phyloP scores from a whole-genome alignment of 768 basidiomycete genomes.

The Lepiota brunneoincarnata region DNA sequence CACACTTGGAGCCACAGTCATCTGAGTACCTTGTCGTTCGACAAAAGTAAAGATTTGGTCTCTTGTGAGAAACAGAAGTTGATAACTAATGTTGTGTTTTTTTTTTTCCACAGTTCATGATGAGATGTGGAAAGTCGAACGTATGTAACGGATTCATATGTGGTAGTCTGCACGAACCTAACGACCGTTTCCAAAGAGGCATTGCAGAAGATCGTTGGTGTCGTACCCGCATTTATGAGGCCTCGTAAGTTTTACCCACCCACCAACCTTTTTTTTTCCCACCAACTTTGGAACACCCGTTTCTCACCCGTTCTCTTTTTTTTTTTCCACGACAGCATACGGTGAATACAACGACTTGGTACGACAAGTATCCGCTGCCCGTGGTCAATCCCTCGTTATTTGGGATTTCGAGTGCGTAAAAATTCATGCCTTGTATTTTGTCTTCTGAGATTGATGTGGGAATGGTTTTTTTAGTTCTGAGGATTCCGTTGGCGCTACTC shows the following conservation, averaged over 20 bases:
- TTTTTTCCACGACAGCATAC: slow-evolving; percentile 31
- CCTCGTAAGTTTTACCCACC: slow-evolving; percentile 30
- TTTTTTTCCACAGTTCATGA: slow-evolving; percentile 32
- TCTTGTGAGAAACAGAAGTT: too few relatives aligned
- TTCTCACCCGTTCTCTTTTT: neutral
- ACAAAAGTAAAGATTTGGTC: slow-evolving; percentile 32
- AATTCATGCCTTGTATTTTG: too few relatives aligned
- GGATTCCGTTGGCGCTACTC: slow-evolving; percentile 35
- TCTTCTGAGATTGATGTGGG: too few relatives aligned
- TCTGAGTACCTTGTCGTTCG: slow-evolving; percentile 35
- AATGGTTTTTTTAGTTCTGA: too few relatives aligned
- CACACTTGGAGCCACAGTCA: slow-evolving; percentile 46
- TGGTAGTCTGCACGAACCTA: neutral
- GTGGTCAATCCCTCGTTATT: slow-evolving; percentile 34
- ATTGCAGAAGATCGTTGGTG: slow-evolving; percentile 38
- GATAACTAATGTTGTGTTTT: neutral
- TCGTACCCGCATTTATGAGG: slow-evolving; percentile 44
- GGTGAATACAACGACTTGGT: slow-evolving; percentile 49
- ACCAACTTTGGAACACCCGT: neutral
- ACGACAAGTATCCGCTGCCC: slow-evolving; percentile 29
- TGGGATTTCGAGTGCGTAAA: slow-evolving; percentile 39
- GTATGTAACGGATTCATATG: slow-evolving; percentile 23
- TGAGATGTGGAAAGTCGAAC: slow-evolving; percentile 44
- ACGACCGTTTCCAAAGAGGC: slow-evolving; percentile 31
- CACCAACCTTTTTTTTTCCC: neutral